phyloP scores from a whole-genome alignment of 2,329 filamentous ascomycete species.

The Coleophoma crateriformis region DNA sequence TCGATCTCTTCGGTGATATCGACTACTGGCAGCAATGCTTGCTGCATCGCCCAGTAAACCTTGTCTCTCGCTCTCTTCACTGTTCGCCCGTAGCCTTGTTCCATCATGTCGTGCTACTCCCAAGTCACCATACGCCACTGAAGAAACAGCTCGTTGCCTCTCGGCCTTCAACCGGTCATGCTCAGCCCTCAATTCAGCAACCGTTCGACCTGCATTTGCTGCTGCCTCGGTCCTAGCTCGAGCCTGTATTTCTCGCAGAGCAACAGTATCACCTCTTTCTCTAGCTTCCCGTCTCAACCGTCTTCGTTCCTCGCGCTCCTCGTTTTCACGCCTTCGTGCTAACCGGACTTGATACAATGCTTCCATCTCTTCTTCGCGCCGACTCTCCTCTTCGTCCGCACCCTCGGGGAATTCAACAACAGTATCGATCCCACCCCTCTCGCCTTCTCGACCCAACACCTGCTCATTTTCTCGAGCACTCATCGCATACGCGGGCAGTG shows the following conservation, averaged over 20 bases:
- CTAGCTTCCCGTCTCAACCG: slow-evolving; percentile 66
- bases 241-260: slow-evolving; percentile 57
- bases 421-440: slow-evolving; percentile 84
- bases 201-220: slow-evolving; percentile 33
- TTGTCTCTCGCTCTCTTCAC: slow-evolving; percentile 64
- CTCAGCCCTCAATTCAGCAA: slow-evolving; percentile 53
- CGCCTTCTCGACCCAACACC: slow-evolving; percentile 82
- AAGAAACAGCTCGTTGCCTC: slow-evolving; percentile 64
- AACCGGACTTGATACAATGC: slow-evolving; percentile 83
- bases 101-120: slow-evolving; percentile 75
- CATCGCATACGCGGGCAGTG: slow-evolving; percentile 77
- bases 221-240: slow-evolving; percentile 42
- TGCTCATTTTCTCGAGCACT: slow-evolving; percentile 71
- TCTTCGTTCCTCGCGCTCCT: slow-evolving; percentile 73
- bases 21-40: slow-evolving; percentile 29
- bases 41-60: slow-evolving; percentile 69
- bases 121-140: slow-evolving; percentile 71
- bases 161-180: slow-evolving; percentile 51
- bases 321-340: slow-evolving; percentile 67
- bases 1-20: slow-evolving; percentile 37
- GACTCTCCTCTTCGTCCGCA: slow-evolving; percentile 67
- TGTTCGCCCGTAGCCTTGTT: slow-evolving; percentile 67
- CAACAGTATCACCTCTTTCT: slow-evolving; percentile 60
- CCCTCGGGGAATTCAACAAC: slow-evolving; percentile 83
- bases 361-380: slow-evolving; percentile 89